A percentile compares a stretch with the other conserved stretches of the same genome.
These are phyloP conservation scores for Helichrysum umbraculigerum DNA, from an alignment of 129 eudicot genomes.

Conservation along the genomic window DNA sequence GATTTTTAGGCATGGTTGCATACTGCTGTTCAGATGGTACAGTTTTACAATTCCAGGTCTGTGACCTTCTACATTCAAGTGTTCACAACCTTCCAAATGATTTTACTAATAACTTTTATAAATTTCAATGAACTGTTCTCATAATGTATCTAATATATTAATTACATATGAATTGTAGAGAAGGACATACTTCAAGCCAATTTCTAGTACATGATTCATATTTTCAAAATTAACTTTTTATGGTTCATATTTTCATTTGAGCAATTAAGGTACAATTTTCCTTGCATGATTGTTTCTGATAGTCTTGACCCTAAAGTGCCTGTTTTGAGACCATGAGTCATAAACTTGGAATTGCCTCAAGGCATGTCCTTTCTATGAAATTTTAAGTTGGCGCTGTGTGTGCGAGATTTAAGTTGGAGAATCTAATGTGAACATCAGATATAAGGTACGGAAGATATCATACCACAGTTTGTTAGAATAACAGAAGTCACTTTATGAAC, in stretches of 20 bases:
- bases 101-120: too few relatives aligned
- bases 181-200: background rate
- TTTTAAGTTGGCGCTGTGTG: background rate
- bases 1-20: constrained; percentile 74
- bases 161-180: background rate
- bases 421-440: background rate
- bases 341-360: background rate
- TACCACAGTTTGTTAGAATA: background rate
- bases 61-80: background rate
- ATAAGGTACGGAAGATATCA: background rate
- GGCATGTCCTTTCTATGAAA: background rate
- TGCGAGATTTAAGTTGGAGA: background rate
- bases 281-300: background rate
- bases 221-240: background rate
- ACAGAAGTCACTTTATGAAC: constrained; percentile 4
- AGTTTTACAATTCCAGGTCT: constrained; percentile 78
- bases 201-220: background rate
- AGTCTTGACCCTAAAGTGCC: background rate
- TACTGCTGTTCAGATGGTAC: constrained; percentile 88
- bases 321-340: background rate
- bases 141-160: too few relatives aligned
- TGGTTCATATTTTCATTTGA: background rate
- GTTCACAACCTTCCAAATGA: too few relatives aligned
- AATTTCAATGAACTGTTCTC: too few relatives aligned
- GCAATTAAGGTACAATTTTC: background rate